A percentile compares a stretch with the other conserved stretches of the same genome.
phyloP scores from a whole-genome alignment of 306 rosid genomes.

The Rosa multiflora region DNA sequence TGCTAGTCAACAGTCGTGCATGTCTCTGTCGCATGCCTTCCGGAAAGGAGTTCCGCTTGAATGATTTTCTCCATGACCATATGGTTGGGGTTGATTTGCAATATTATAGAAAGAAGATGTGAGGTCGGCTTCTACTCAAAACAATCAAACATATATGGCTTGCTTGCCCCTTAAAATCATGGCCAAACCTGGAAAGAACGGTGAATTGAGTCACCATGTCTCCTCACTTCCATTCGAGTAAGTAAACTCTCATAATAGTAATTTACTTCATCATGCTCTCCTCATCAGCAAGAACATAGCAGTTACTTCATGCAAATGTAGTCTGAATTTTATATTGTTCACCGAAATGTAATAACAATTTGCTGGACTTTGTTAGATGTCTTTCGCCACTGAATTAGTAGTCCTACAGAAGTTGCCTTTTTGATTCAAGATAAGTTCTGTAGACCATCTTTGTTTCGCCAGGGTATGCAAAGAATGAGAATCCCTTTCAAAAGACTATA shows the following conservation, averaged over 20 bases:
- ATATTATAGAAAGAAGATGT: background rate
- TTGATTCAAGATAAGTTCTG: background rate
- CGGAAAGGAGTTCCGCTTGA: background rate
- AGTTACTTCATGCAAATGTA: too few relatives aligned
- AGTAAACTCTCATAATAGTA: too few relatives aligned
- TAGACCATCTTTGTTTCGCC: background rate
- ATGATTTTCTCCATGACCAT: background rate
- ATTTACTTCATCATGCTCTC: too few relatives aligned
- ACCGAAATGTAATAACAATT: background rate
- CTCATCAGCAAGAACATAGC: too few relatives aligned
- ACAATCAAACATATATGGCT: background rate
- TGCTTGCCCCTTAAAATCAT: background rate
- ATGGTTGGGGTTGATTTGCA: background rate
- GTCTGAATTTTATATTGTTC: background rate
- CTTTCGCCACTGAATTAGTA: background rate
- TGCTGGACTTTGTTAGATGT: background rate
- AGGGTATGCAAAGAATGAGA: background rate
- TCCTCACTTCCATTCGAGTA: too few relatives aligned
- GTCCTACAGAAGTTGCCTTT: background rate
- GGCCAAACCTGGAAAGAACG: background rate
- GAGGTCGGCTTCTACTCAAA: background rate
- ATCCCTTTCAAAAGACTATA: background rate
- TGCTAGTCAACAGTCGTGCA: background rate
- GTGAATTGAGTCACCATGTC: background rate
- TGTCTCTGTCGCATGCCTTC: background rate